Percentiles rank a stretch among this genome's conserved stretches.
These are phyloP conservation scores for Komagataea norvegica DNA, from an alignment of 1,139 yeast genomes.

Conservation along the genomic window DNA sequence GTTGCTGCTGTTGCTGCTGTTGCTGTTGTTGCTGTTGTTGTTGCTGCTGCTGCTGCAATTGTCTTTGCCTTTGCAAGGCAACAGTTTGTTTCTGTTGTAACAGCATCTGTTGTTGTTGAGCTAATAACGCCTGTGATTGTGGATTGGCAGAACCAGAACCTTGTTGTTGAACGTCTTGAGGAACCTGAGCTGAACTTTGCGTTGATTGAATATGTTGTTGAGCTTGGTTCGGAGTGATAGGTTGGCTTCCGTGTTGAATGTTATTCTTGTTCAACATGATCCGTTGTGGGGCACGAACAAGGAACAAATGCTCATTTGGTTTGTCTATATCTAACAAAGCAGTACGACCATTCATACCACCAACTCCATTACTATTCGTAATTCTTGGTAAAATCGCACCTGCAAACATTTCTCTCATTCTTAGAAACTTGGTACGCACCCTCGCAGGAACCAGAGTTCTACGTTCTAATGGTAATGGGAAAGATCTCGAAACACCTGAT, in stretches of 20 bases:
- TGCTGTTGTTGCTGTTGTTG: slow-evolving; percentile 5
- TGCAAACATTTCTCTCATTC: slow-evolving; percentile 82
- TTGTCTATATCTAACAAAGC: slow-evolving; percentile 67
- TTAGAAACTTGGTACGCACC: slow-evolving; percentile 63
- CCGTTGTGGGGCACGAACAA: slow-evolving; percentile 63
- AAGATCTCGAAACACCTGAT: slow-evolving; percentile 81
- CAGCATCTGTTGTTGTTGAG: not conserved
- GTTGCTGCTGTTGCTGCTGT: slow-evolving; percentile 6
- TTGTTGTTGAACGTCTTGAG: slow-evolving; percentile 1
- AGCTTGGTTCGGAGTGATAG: slow-evolving; percentile 1
- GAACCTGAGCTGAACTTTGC: not conserved
- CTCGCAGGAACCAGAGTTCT: slow-evolving; percentile 68
- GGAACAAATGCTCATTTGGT: slow-evolving; percentile 49
- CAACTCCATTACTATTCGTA: slow-evolving; percentile 33
- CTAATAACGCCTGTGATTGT: not conserved
- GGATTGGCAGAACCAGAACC: not conserved
- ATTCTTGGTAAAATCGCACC: slow-evolving; percentile 55
- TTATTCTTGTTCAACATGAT: slow-evolving; percentile 22
- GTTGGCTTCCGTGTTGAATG: slow-evolving; percentile 3
- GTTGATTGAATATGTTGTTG: slow-evolving; percentile 1
- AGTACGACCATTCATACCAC: slow-evolving; percentile 72
- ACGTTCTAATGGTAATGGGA: slow-evolving; percentile 79
- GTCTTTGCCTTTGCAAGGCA: slow-evolving; percentile 6
- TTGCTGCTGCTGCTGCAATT: slow-evolving; percentile 7
- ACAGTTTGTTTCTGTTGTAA: slow-evolving; percentile 4